Evolutionary conservation across 495 filamentous ascomycete species (phyloP), one percentile per base, ranked within the genome.

Genomic region (Friedmanniomyces simplex): DNA sequence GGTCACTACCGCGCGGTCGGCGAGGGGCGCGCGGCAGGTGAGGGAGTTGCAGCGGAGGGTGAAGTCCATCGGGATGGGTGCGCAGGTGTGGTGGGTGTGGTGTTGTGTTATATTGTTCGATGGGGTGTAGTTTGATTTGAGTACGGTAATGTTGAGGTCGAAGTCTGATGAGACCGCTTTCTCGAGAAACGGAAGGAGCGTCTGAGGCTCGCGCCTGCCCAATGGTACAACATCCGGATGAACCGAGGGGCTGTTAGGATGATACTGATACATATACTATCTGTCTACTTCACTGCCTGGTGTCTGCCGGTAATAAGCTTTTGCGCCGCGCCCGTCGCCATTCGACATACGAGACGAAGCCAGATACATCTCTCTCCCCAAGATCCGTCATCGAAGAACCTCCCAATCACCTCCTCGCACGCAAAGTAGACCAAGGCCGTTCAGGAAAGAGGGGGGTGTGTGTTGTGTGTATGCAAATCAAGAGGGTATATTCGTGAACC

Each of bases 1-100:
- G 4, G 91, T 96, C 37, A 96, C 90, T 0, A 96, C 81, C 3
- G 91, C 91, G 53, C 81, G 78, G 47, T 88, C 83, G 28, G 79
- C 79, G 36, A 96, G 75, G 57, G 84, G 77, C n/a, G 70, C 69
- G 41, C 88, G 80, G 61, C 91, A 96, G 57, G 84, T 89, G 22
- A 90, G 76, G 34, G 80, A 78, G 69, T 98, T 96, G 76, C 91
- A 97, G 32, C 82, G 76, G 18, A 96, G 71, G 22, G 76, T 72
- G 55, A 82, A 81, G 51, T 93, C 88, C 61, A 63, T 63, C 37
- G 22, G 6, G 56, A 25, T 32, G 50, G 39, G n/a, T n/a, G n/a
- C n/a, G n/a, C 4, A 41, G 21, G 11, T 8, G 24, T 49, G 18
- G 20, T 28, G n/a, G 2, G 46, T 5, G 46, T 25, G 11, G 46